Percentiles rank a stretch among this genome's conserved stretches.
Evolutionary conservation across 768 basidiomycete species (phyloP).

Genomic region (Amanita subjunquillea): DNA sequence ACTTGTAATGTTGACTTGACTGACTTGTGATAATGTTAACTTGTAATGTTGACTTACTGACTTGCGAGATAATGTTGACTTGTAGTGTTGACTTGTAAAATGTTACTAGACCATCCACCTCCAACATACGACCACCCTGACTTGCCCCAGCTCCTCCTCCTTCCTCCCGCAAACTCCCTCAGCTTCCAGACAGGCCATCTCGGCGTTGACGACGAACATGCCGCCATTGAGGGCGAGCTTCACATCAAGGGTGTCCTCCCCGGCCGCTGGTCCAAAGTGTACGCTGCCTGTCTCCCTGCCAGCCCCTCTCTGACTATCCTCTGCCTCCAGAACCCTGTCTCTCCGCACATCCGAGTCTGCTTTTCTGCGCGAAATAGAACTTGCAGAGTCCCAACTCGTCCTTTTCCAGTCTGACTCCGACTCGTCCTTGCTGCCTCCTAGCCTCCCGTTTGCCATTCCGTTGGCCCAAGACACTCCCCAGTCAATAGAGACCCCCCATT

Average conservation of each 20-base stretch:
- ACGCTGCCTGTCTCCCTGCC: slow-evolving; percentile 10
- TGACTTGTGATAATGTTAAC: no score
- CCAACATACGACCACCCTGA: slow-evolving; percentile 11
- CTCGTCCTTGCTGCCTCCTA: slow-evolving; percentile 37
- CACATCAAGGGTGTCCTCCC: slow-evolving; percentile 66
- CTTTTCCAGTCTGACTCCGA: slow-evolving; percentile 34
- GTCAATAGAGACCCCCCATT: slow-evolving; percentile 67
- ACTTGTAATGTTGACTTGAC: no score
- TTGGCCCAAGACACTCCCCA: slow-evolving; percentile 75
- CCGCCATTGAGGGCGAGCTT: slow-evolving; percentile 80
- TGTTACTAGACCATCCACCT: slow-evolving; percentile 8
- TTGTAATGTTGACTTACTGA: no score
- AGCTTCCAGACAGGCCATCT: slow-evolving; percentile 83
- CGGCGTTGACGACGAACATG: slow-evolving; percentile 74
- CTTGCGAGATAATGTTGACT: no score
- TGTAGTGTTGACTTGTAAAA: no score
- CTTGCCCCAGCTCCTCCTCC: slow-evolving; percentile 60
- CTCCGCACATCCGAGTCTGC: slow-evolving; percentile 60
- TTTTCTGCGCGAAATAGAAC: slow-evolving; percentile 54
- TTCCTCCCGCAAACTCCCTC: slow-evolving; percentile 57
- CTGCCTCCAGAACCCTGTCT: slow-evolving; percentile 42
- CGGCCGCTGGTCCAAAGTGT: slow-evolving; percentile 60
- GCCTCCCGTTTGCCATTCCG: slow-evolving; percentile 75
- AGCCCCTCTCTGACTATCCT: slow-evolving; percentile 4
- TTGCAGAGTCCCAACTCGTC: slow-evolving; percentile 44